These are phyloP conservation scores for Globisporangium emineosum DNA, from an alignment of 352 stramenopile species.

Conservation along the genomic window DNA sequence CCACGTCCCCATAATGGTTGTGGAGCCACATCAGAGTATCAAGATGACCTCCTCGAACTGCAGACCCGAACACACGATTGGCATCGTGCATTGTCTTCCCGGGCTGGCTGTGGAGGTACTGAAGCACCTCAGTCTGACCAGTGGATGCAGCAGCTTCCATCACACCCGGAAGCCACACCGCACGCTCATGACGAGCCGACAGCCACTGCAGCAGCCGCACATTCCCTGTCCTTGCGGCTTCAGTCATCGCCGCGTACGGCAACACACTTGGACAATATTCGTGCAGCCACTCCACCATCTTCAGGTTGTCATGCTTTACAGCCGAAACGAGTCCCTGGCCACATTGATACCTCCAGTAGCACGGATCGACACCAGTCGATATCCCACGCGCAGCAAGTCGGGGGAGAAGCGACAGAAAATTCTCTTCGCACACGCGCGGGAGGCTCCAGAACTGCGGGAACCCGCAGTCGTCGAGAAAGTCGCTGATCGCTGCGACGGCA, in stretches of 20 bases:
- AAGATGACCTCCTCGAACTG: not conserved
- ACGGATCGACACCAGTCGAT: not conserved
- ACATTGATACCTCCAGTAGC: slow-evolving; percentile 1
- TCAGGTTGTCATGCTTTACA: too few species aligned
- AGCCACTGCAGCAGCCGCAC: not conserved
- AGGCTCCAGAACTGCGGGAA: not conserved
- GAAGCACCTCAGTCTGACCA: not conserved
- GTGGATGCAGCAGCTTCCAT: not conserved
- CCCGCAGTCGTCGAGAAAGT: not conserved
- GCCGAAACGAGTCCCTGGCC: too few species aligned
- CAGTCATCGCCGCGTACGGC: not conserved
- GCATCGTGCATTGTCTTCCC: not conserved
- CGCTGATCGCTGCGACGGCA: not conserved
- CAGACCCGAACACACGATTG: not conserved
- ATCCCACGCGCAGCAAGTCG: not conserved
- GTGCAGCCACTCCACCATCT: slow-evolving; percentile 5
- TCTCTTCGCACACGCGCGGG: not conserved
- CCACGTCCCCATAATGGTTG: not conserved
- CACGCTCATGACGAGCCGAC: not conserved
- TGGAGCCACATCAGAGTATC: not conserved
- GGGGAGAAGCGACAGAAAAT: not conserved
- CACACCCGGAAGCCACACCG: not conserved
- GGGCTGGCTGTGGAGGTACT: not conserved
- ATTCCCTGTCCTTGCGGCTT: not conserved
- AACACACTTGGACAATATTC: not conserved